Percentiles rank a stretch among this genome's conserved stretches.
Evolutionary conservation across 108 stramenopile species (phyloP).

Genomic region (Mediolabrus comicus): DNA sequence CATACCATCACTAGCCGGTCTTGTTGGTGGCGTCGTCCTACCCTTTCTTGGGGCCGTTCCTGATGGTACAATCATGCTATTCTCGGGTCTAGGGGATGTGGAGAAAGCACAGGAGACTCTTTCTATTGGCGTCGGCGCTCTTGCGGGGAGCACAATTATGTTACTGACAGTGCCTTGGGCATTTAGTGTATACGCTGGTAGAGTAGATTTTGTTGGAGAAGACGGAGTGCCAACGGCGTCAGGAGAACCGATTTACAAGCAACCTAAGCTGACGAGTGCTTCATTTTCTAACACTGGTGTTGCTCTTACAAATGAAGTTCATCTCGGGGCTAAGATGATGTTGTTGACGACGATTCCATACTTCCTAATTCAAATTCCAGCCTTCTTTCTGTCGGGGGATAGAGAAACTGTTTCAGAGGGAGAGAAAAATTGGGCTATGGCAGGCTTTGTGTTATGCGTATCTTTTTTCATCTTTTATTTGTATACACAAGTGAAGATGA

Average conservation of each 20-base stretch:
- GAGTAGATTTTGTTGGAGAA: conserved; percentile 77
- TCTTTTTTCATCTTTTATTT: conserved; percentile 72
- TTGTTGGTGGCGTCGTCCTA: conserved; percentile 94
- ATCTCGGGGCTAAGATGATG: conserved; percentile 80
- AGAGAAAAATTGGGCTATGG: conserved; percentile 79
- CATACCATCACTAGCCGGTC: conserved; percentile 87
- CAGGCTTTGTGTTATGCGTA: conserved; percentile 66
- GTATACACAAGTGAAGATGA: conserved; percentile 66
- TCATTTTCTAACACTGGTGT: conserved; percentile 64
- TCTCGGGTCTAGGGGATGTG: conserved; percentile 88
- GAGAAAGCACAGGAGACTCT: conserved; percentile 85
- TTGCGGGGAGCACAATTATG: conserved; percentile 98
- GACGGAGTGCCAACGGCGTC: conserved; percentile 23
- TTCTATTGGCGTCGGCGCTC: conserved; percentile 93
- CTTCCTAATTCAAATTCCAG: conserved; percentile 88
- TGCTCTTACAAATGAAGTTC: conserved; percentile 49
- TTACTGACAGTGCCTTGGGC: conserved; percentile 94
- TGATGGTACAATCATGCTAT: conserved; percentile 96
- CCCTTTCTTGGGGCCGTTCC: conserved; percentile 97
- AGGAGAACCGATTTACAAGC: conserved; percentile 51
- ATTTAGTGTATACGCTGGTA: conserved; percentile 79
- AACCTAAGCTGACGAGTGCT: conserved; percentile 51
- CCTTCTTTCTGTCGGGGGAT: conserved; percentile 62
- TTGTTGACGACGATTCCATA: conserved; percentile 83
- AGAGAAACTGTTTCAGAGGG: conserved; percentile 61